These are phyloP conservation scores for Fusarium setosum DNA, from an alignment of 2,329 filamentous ascomycete species.

Conservation along the genomic window DNA sequence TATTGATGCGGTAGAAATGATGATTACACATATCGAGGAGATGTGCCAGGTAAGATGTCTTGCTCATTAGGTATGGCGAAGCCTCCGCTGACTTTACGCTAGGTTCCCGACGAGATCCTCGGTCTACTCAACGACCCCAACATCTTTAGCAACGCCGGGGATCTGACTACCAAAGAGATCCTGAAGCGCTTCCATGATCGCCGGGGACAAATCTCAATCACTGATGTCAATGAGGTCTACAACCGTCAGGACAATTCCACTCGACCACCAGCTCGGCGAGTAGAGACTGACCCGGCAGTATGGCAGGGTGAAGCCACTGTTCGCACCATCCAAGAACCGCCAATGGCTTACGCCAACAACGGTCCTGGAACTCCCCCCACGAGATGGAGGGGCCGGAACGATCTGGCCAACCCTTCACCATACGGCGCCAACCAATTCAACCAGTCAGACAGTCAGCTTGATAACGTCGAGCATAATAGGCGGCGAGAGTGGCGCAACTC, in stretches of 20 bases:
- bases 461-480: conserved; percentile 55
- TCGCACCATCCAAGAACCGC: conserved; percentile 77
- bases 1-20: conserved; percentile 89
- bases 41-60: conserved; percentile 87
- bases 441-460: conserved; percentile 54
- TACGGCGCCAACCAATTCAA: conserved; percentile 58
- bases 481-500: conserved; percentile 70
- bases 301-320: conserved; percentile 89
- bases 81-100: conserved; percentile 22
- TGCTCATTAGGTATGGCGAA: conserved; percentile 24
- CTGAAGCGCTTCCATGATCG: conserved; percentile 92
- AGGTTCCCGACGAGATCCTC: conserved; percentile 95
- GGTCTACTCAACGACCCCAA: conserved; percentile 85
- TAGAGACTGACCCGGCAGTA: conserved; percentile 88
- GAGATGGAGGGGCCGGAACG: conserved; percentile 60
- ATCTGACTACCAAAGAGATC: conserved; percentile 97
- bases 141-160: conserved; percentile 83
- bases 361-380: conserved; percentile 61
- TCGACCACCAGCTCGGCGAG: conserved; percentile 67
- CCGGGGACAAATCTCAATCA: conserved; percentile 67
- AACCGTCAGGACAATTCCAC: conserved; percentile 68
- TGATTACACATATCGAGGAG: conserved; percentile 93
- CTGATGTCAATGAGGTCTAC: conserved; percentile 68
- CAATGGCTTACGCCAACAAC: conserved; percentile 51
- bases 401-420: conserved; percentile 55